phyloP scores from a whole-genome alignment of 2,329 filamentous ascomycete species.

The Aspergillus fumigatiaffinis region DNA sequence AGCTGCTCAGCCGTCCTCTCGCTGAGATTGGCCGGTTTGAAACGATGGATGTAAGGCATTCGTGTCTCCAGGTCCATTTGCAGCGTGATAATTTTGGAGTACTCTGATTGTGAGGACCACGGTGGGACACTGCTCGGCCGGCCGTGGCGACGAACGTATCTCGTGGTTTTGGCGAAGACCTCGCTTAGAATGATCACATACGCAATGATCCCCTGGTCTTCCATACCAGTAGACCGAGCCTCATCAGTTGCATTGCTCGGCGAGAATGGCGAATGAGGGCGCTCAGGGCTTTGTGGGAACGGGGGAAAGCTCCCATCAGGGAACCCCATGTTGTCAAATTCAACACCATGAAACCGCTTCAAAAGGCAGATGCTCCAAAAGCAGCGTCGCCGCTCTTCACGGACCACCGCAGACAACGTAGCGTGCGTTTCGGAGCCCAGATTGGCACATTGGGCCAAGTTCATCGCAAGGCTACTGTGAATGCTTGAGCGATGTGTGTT shows the following conservation, averaged over 20 bases:
- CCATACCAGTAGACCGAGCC: constrained; percentile 25
- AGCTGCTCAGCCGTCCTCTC: constrained; percentile 42
- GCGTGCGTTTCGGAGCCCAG: constrained; percentile 35
- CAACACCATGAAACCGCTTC: constrained; percentile 42
- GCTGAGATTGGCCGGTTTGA: constrained; percentile 47
- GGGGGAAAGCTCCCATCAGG: constrained; percentile 33
- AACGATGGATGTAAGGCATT: constrained; percentile 50
- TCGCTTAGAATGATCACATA: constrained; percentile 47
- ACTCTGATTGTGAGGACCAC: constrained; percentile 52
- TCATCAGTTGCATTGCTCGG: constrained; percentile 18
- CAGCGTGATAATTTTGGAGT: constrained; percentile 47
- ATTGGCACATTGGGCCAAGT: constrained; percentile 44
- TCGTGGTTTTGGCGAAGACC: constrained; percentile 46
- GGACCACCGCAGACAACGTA: constrained; percentile 13
- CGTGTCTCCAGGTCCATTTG: constrained; percentile 52
- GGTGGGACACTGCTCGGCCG: constrained; percentile 42
- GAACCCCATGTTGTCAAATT: constrained; percentile 39
- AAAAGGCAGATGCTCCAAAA: constrained; percentile 44
- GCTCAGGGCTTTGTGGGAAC: constrained; percentile 37
- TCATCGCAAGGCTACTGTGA: constrained; percentile 44
- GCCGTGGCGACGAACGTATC: constrained; percentile 46
- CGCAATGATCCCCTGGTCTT: constrained; percentile 42
- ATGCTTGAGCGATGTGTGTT: constrained; percentile 44
- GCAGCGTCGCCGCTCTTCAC: constrained; percentile 37
- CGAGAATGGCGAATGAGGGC: constrained; percentile 21